Conservation (phyloP, 148 eudicot species). For the Mesembryanthemum crystallinum region DNA sequence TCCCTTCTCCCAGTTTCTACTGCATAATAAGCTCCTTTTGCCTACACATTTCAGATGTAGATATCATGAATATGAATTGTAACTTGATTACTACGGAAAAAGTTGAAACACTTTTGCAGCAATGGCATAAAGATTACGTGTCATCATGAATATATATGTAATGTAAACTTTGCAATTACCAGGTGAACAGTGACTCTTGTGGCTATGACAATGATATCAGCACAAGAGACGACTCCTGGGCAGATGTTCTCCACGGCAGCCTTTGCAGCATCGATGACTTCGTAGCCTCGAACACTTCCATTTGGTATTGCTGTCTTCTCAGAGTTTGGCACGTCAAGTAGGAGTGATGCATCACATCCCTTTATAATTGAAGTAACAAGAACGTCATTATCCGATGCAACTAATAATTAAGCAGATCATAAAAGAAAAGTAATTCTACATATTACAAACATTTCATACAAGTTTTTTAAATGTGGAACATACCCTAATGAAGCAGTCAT, state of each 20-base stretch:
- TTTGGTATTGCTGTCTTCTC: conserved; percentile 40
- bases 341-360: conserved; percentile 56
- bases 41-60: conserved; percentile 6
- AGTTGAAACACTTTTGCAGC: too few relatives aligned
- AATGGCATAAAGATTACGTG: too few relatives aligned
- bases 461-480: background rate
- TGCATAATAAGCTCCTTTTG: conserved; percentile 31
- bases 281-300: conserved; percentile 32
- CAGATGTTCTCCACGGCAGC: conserved; percentile 22
- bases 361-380: background rate
- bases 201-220: conserved; percentile 39
- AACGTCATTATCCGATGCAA: background rate
- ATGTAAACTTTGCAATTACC: conserved; percentile 23
- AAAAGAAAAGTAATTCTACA: too few relatives aligned
- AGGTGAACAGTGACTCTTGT: conserved; percentile 31
- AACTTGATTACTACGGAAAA: too few relatives aligned
- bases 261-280: conserved; percentile 35
- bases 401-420: too few relatives aligned
- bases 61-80: too few relatives aligned
- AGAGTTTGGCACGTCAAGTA: conserved; percentile 33
- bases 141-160: too few relatives aligned
- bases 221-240: conserved; percentile 38
- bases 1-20: background rate
- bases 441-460: background rate
- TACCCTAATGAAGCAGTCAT: conserved; percentile 47